Evolutionary conservation across 2,329 filamentous ascomycete species (phyloP), one percentile per base, ranked within the genome.

Genomic region (Xylaria digitata): DNA sequence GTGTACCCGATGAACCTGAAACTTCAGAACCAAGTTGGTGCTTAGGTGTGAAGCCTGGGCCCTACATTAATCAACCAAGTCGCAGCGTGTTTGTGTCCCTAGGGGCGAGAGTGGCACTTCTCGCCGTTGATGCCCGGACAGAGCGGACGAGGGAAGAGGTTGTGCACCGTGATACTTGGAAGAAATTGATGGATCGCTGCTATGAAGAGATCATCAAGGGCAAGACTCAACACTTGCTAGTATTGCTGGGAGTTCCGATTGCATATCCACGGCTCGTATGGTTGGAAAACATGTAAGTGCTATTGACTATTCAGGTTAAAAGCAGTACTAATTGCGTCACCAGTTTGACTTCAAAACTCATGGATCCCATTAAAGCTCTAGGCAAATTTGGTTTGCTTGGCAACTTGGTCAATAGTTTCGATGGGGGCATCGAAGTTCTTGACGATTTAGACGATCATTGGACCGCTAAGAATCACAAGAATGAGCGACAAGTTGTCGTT

Each of bases 391-490:
- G 95, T 1, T 80, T 96, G 71, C 85, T 98, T 58, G 92, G 93
- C 3, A 87, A 87, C 66, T 88, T 96, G 49, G 84, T 97, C 45
- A 97, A 97, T 81, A 92, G 92, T 72, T 94, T 97, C 73, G 94
- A 97, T 75, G 94, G 93, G 23, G 93, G 93, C 19, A 92, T 96
- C 6, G 96, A 98, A 79, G 92, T 98, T 15, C 83, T 97, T 32
- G 94, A 97, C 76, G 94, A 97, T 74, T 82, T 97, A 9, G 95
- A 97, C 76, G 96, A 98, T 78, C 95, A 99, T 77, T 99, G 96
- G 96, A 97, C 95, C 0, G 93, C 95, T 43, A 97, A 93, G 77
- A 92, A 94, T 76, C 94, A 98, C 82, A 99, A 98, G 78, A 85
- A 89, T 30, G 96, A 99, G 80, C 89, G 96, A 57, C 92, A 90